Evolutionary conservation across 805 yeast genomes (phyloP), one percentile per base, ranked within the genome.

Genomic region (Ogataea sp.): DNA sequence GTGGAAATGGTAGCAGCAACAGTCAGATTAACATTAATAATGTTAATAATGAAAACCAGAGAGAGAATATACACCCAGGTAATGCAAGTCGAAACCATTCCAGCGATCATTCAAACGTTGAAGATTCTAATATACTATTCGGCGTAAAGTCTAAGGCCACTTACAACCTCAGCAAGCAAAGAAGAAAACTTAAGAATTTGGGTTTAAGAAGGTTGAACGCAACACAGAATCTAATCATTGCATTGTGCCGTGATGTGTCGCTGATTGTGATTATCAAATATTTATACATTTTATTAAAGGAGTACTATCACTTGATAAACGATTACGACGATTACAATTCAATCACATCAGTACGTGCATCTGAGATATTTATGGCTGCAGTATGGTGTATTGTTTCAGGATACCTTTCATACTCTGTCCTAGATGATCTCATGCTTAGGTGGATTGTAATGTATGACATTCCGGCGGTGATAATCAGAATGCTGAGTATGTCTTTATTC

Each of bases 351-450:
- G 88, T 85, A 1, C 64, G 88, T 30, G 73, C 86, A 1, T 77
- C 89, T 0, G 96, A 88, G 54, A 82, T 81, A 49, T 68, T 87
- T 43, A 63, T 88, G 43, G 83, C 95, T 4, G 89, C 89, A 0
- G 58, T 90, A n/a, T 90, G 97, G 97, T 86, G 96, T 56, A 53
- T 83, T 4, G 97, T 90, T 9, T 77, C 95, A 1, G 87, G 87
- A 2, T 87, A 86, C 52, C 65, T 90, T 43, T 79, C 94, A 8
- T 87, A 80, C 59, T 78, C 88, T 1, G 85, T 86, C 3, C 64
- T 90, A 26, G 96, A 89, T 53, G 93, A 96, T 1, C 65, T 90
- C 35, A 86, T 89, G 81, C 82, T 87, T 23, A 70, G 97, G 33
- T 90, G 97, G 95, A 85, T 90, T 21, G 94, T 89, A 32, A 86